These are phyloP conservation scores for Suillus decipiens DNA, from an alignment of 768 basidiomycete species.

Conservation along the genomic window DNA sequence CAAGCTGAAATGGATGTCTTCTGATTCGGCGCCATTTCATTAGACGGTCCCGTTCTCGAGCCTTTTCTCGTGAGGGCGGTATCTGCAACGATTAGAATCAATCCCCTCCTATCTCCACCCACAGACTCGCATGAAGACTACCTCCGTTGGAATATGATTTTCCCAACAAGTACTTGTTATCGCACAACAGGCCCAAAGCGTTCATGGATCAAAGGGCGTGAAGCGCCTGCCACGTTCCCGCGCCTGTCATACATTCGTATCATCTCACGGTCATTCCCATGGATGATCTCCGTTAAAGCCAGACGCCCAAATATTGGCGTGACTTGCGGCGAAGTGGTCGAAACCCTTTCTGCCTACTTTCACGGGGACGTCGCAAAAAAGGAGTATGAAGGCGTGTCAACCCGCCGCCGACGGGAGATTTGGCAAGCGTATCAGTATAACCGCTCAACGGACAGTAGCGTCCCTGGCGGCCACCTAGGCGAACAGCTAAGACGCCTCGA, in stretches of 20 bases:
- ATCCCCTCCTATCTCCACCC: slow-evolving; percentile 60
- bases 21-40: slow-evolving; percentile 18
- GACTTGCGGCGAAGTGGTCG: slow-evolving; percentile 68
- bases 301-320: slow-evolving; percentile 50
- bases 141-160: slow-evolving; percentile 78
- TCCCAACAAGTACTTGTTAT: slow-evolving; percentile 57
- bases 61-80: slow-evolving; percentile 58
- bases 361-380: slow-evolving; percentile 48
- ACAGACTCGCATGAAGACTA: slow-evolving; percentile 46
- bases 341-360: slow-evolving; percentile 52
- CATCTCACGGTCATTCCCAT: slow-evolving; percentile 55
- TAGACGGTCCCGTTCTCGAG: slow-evolving; percentile 72
- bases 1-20: not conserved
- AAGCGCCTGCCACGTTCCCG: slow-evolving; percentile 66
- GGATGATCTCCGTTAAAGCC: slow-evolving; percentile 53
- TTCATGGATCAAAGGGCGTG: slow-evolving; percentile 69
- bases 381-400: slow-evolving; percentile 50
- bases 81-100: slow-evolving; percentile 48
- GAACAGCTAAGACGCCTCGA: slow-evolving; percentile 67
- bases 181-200: slow-evolving; percentile 60
- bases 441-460: slow-evolving; percentile 60
- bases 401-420: slow-evolving; percentile 42
- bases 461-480: slow-evolving; percentile 69
- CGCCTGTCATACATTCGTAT: slow-evolving; percentile 54
- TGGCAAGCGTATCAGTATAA: slow-evolving; percentile 62